Evolutionary conservation across 2,329 filamentous ascomycete genomes (phyloP), one percentile per base, ranked within the genome.

Genomic region (Calonectria multiphialidica): DNA sequence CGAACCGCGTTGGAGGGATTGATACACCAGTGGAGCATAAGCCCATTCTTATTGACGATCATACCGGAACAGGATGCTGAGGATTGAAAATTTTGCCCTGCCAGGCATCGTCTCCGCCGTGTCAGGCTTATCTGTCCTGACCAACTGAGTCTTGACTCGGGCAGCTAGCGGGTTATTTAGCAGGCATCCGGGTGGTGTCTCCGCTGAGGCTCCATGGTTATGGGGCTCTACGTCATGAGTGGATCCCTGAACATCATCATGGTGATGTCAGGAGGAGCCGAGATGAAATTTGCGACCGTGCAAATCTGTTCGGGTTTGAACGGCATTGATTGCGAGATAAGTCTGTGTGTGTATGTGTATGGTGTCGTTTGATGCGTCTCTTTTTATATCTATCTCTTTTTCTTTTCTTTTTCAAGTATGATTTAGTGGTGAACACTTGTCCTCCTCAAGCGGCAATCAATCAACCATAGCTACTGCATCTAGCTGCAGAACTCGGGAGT

Each of bases 141-240:
- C 13, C 21, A 40, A 12, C 53, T 37, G 35, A 37, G 10, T 53
- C 49, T 53, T 25, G 21, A 25, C 35, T 59, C 53, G 21, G 33
- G 33, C 21, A 9, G 21, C 7, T 40, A 40, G 35, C 12, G 53
- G 35, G n/a, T 40, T 59, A 25, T 59, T 59, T 18, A 23, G 35
- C 53, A 25, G 35, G 33, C 53, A 37, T 59, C 21, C 12, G 35
- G 35, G 25, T 13, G 13, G 33, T 16, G 53, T 23, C 33, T 59
- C 53, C 33, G 13, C 53, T 21, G 5, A n/a, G 28, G 28, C 49
- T 53, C 49, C 53, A 40, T 40, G 21, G 18, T 4, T 18, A 59
- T 40, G 53, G 53, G 53, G 12, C 33, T 59, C 33, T 59, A 59
- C 53, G 53, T 59, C 53, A 59, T 59, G 53, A 1, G 53, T 59